phyloP scores from a whole-genome alignment of 495 filamentous ascomycete genomes.

The Pyrenopolyporus hunteri region DNA sequence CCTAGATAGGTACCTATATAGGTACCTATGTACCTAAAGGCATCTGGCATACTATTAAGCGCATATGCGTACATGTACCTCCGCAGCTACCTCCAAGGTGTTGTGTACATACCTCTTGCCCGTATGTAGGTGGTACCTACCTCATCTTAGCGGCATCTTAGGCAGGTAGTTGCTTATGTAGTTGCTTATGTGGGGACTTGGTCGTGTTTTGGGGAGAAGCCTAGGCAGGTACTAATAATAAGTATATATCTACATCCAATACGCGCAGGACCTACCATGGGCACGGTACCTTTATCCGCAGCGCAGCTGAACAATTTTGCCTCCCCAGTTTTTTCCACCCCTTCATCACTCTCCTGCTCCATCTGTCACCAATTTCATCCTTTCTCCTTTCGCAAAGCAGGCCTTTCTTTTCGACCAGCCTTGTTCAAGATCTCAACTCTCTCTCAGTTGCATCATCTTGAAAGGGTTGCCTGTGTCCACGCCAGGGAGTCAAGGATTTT shows the following conservation, averaged over 20 bases:
- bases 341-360: constrained; percentile 22
- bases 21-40: background rate
- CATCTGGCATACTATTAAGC: too few relatives aligned
- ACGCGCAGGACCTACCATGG: background rate
- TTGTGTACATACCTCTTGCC: too few relatives aligned
- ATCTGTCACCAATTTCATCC: constrained; percentile 29
- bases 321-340: constrained; percentile 36
- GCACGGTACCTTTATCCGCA: constrained; percentile 19
- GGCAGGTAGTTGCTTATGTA: background rate
- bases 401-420: constrained; percentile 18
- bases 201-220: background rate
- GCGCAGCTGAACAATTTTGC: constrained; percentile 40
- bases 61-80: background rate
- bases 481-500: constrained; percentile 1
- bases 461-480: constrained; percentile 12
- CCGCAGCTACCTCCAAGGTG: too few relatives aligned
- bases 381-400: constrained; percentile 21
- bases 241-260: background rate
- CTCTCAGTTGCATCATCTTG: constrained; percentile 3
- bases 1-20: background rate
- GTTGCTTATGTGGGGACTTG: background rate
- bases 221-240: constrained; percentile 1
- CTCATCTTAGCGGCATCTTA: too few relatives aligned
- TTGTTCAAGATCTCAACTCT: constrained; percentile 11
- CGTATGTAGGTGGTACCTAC: too few relatives aligned